Conservation (phyloP, 257 asterid genomes). For the Salvia hispanica region DNA sequence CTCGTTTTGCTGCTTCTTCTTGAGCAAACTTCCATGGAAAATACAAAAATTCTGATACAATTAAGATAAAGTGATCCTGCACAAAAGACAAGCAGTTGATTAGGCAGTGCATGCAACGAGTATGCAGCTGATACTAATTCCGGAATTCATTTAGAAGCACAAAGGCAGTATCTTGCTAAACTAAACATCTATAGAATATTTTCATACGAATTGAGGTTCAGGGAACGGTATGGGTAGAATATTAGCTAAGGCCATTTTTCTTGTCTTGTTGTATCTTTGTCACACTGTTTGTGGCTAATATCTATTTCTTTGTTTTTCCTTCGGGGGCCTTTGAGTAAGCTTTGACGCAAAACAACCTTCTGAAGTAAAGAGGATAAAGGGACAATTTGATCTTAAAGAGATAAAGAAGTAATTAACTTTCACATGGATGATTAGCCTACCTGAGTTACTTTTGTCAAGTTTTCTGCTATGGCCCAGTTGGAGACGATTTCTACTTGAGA, state of each 20-base stretch:
- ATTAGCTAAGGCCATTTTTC: background rate
- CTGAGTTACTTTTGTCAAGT: slow-evolving; percentile 75
- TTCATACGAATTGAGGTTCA: slow-evolving; percentile 2
- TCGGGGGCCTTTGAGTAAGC: background rate
- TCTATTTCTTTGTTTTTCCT: slow-evolving; percentile 6
- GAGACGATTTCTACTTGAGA: slow-evolving; percentile 73
- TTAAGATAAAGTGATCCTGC: slow-evolving; percentile 85
- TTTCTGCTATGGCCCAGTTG: slow-evolving; percentile 86
- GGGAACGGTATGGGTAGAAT: slow-evolving; percentile 5
- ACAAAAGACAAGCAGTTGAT: slow-evolving; percentile 27
- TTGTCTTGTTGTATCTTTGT: background rate
- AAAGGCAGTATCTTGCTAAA: slow-evolving; percentile 4
- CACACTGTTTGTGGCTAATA: slow-evolving; percentile 20
- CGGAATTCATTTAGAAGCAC: slow-evolving; percentile 20
- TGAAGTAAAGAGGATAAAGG: slow-evolving; percentile 21
- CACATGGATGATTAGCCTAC: slow-evolving; percentile 42
- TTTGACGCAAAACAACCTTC: slow-evolving; percentile 25
- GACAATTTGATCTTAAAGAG: slow-evolving; percentile 18
- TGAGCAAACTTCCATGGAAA: slow-evolving; percentile 90
- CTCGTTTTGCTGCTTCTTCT: slow-evolving; percentile 73
- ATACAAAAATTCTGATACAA: slow-evolving; percentile 86
- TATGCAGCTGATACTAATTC: slow-evolving; percentile 20
- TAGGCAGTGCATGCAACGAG: slow-evolving; percentile 27
- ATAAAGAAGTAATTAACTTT: slow-evolving; percentile 16
- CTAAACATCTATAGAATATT: background rate